These are phyloP conservation scores for Dovyalis caffra DNA, from an alignment of 345 rosid species.

Conservation along the genomic window DNA sequence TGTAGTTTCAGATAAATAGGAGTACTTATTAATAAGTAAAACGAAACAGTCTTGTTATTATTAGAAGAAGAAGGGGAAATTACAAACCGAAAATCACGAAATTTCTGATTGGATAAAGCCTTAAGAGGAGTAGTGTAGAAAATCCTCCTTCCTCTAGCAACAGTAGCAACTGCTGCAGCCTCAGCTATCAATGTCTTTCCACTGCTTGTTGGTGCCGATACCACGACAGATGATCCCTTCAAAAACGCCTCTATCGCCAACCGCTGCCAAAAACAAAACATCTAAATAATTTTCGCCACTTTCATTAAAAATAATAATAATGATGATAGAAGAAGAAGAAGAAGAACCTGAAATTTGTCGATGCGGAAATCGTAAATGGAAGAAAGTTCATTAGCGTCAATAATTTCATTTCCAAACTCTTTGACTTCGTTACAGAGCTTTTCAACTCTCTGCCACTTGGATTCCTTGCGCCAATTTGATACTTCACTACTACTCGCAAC, in stretches of 20 bases:
- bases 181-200: conserved; percentile 98
- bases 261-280: conserved; percentile 39
- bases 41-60: background rate
- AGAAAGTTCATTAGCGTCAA: conserved; percentile 74
- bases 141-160: conserved; percentile 74
- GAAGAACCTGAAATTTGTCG: conserved; percentile 84
- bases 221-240: conserved; percentile 85
- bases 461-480: conserved; percentile 39
- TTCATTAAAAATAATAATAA: background rate
- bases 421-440: conserved; percentile 60
- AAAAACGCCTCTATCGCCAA: conserved; percentile 77
- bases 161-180: conserved; percentile 90
- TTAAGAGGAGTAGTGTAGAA: conserved; percentile 95
- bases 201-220: conserved; percentile 95
- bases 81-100: conserved; percentile 82
- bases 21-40: background rate
- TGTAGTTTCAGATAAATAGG: too few relatives aligned
- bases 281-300: background rate
- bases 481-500: conserved; percentile 19
- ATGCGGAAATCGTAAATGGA: conserved; percentile 79
- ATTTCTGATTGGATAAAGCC: conserved; percentile 96
- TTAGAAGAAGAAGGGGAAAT: background rate
- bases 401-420: conserved; percentile 68
- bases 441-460: conserved; percentile 72
- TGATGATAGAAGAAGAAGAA: too few relatives aligned